Evolutionary conservation across 2,329 filamentous ascomycete species (phyloP).

Genomic region (Trichoderma sp.): DNA sequence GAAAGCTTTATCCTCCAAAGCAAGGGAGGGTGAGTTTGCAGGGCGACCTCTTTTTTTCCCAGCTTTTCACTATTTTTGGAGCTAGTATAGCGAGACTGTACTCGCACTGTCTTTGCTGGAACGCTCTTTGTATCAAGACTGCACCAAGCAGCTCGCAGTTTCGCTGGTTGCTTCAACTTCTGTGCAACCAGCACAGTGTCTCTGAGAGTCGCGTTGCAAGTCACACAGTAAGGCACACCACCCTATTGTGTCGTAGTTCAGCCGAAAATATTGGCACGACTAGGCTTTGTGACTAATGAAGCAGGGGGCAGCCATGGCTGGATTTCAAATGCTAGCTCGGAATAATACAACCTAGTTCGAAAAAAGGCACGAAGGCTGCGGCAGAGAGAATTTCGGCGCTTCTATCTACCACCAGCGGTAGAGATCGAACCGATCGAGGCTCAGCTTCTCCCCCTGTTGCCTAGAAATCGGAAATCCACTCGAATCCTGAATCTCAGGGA

Average conservation of each 20-base stretch:
- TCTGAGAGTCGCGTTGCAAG: not conserved
- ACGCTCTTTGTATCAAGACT: not conserved
- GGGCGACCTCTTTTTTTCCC: not conserved
- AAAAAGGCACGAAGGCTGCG: not conserved
- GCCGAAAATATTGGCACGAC: constrained; percentile 12
- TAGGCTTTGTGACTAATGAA: constrained; percentile 9
- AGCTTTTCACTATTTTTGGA: not conserved
- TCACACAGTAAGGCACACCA: constrained; percentile 13
- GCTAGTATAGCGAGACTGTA: constrained; percentile 5
- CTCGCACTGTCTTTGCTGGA: not conserved
- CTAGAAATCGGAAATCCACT: not conserved
- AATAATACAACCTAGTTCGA: not conserved
- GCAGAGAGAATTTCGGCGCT: not conserved
- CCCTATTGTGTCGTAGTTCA: constrained; percentile 4
- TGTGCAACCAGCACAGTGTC: constrained; percentile 14
- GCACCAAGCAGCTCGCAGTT: not conserved
- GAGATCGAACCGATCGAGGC: constrained; percentile 5
- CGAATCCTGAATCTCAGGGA: not conserved
- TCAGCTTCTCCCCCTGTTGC: not conserved
- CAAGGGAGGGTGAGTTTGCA: constrained; percentile 20
- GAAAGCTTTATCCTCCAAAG: not conserved
- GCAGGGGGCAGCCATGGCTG: constrained; percentile 1
- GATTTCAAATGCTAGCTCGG: constrained; percentile 2
- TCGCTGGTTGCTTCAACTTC: not conserved
- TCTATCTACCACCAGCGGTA: not conserved